phyloP scores from a whole-genome alignment of 495 filamentous ascomycete genomes.

The Cercophora newfieldiana region DNA sequence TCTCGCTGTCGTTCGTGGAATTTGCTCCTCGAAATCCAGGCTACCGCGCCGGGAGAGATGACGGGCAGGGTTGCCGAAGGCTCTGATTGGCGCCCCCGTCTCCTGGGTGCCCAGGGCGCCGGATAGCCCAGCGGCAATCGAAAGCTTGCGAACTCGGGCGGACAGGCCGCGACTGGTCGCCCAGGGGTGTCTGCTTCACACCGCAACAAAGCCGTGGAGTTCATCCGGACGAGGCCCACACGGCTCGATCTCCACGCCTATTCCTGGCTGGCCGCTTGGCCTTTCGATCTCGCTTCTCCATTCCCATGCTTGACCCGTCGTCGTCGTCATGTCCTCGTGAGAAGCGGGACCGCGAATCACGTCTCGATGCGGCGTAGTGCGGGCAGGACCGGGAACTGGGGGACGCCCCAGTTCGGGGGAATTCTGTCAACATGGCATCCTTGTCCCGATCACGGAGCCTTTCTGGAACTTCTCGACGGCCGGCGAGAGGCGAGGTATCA shows the following conservation, averaged over 20 bases:
- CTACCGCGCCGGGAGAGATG: slow-evolving; percentile 1
- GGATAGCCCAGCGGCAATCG: slow-evolving; percentile 23
- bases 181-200: slow-evolving; percentile 4
- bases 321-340: slow-evolving; percentile 22
- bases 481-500: neutral
- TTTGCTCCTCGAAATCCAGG: slow-evolving; percentile 8
- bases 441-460: slow-evolving; percentile 28
- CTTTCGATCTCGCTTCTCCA: neutral
- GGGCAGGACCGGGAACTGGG: slow-evolving; percentile 19
- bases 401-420: slow-evolving; percentile 1
- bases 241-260: neutral
- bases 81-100: slow-evolving; percentile 12
- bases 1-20: neutral
- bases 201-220: slow-evolving; percentile 7
- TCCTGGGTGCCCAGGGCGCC: slow-evolving; percentile 17
- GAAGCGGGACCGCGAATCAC: slow-evolving; percentile 16
- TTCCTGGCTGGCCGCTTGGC: neutral
- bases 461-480: neutral
- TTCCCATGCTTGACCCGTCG: too few relatives aligned
- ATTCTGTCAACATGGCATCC: slow-evolving; percentile 18
- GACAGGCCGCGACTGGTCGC: slow-evolving; percentile 14
- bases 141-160: slow-evolving; percentile 9
- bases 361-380: slow-evolving; percentile 9
- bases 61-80: slow-evolving; percentile 1
- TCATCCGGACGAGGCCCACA: slow-evolving; percentile 8